Evolutionary conservation across 2,329 filamentous ascomycete species (phyloP), one percentile per base, ranked within the genome.

Genomic region (Cladophialophora immunda): DNA sequence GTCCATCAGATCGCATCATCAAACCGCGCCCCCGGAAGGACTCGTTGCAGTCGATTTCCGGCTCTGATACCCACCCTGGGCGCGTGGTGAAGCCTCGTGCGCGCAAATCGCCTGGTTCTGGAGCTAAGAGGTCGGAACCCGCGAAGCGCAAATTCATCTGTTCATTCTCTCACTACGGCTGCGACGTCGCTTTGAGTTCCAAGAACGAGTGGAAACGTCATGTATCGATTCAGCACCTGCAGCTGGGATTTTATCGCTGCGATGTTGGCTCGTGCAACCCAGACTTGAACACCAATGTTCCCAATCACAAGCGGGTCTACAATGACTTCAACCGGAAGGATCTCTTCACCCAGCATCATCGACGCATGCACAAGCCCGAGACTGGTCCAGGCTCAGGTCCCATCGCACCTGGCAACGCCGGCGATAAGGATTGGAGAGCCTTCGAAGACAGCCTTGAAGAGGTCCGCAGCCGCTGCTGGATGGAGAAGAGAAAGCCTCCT

Each of bases 191-290:
- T 0, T 96, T 97, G 74, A 85, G 86, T 3, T 89, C 86, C 72
- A 97, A 97, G 81, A 97, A 97, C 76, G 94, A 97, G 78, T 97
- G 94, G 94, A 97, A 97, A 78, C 88, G 94, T 0, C 94, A 98
- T 76, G 88, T 95, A 74, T 82, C 84, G 34, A 91, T 91, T 0
- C 91, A 97, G 75, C 94, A 98, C 75, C 82, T 97, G 25, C 86
- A 89, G 62, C 82, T 92, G 3, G 81, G 86, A 53, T 92, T 90
- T 78, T 97, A 90, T 87, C 84, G 90, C 65, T 98, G 94, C 80
- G 85, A 89, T 70, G 83, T 90, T 30, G 90, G 87, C 68, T 76
- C 79, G 7, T 90, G 88, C 76, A 78, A 78, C 68, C 32, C 69
- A 30, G 38, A 74, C 75, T 62, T 67, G 22, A 72, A 71, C 34